Conservation (phyloP, 208 protist species). For the Kentomonas sorsogonicus region DNA sequence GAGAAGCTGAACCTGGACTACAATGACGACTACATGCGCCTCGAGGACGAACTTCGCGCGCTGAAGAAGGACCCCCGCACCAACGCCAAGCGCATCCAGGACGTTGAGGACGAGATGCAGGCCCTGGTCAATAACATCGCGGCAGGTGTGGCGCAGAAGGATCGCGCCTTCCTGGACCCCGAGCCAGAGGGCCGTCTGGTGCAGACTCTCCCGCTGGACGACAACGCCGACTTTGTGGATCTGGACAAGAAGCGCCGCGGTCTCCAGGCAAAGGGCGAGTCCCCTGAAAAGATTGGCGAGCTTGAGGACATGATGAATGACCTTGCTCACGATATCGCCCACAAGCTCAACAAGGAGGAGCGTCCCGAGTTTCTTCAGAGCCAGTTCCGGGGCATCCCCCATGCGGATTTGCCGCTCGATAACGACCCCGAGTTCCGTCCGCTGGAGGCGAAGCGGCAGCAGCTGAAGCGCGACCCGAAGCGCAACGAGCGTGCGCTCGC, state of each 20-base stretch:
- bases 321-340: conserved; percentile 56
- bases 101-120: conserved; percentile 41
- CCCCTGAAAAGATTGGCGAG: conserved; percentile 30
- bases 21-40: conserved; percentile 37
- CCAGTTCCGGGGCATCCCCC: conserved; percentile 49
- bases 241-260: conserved; percentile 57
- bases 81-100: conserved; percentile 42
- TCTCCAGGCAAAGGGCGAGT: conserved; percentile 23
- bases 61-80: conserved; percentile 46
- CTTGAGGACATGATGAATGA: conserved; percentile 62
- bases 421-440: conserved; percentile 45
- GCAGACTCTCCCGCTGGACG: conserved; percentile 41
- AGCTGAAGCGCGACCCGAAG: conserved; percentile 55
- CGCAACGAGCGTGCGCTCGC: conserved; percentile 44
- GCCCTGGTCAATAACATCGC: conserved; percentile 42
- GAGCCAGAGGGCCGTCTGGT: conserved; percentile 52
- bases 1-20: conserved; percentile 59
- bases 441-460: conserved; percentile 55
- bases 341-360: conserved; percentile 57
- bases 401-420: conserved; percentile 56
- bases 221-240: conserved; percentile 47
- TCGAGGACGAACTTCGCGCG: conserved; percentile 46
- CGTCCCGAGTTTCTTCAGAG: conserved; percentile 50
- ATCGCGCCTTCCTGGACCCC: conserved; percentile 61
- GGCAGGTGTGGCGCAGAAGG: conserved; percentile 27